These are phyloP conservation scores for Eragrostis curvula DNA, from an alignment of 176 grass and related monocot species.

Conservation along the genomic window DNA sequence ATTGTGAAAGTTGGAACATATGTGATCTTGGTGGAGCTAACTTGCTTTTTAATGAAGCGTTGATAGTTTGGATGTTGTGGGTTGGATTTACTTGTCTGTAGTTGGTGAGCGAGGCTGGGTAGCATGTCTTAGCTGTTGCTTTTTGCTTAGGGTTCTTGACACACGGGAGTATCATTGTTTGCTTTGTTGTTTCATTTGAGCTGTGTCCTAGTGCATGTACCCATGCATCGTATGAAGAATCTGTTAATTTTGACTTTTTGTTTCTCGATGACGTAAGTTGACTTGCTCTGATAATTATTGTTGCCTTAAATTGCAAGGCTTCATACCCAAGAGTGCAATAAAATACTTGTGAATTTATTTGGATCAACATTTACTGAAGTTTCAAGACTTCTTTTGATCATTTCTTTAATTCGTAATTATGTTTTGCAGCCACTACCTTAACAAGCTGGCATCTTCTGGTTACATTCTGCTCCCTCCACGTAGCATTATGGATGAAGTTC, in stretches of 20 bases:
- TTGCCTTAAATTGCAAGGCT: not conserved
- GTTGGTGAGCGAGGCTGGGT: conserved; percentile 12
- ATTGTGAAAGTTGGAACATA: conserved; percentile 8
- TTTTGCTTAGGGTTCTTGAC: conserved; percentile 38
- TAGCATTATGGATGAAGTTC: conserved; percentile 89
- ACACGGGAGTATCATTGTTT: conserved; percentile 25
- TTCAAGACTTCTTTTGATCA: not conserved
- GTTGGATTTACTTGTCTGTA: conserved; percentile 19
- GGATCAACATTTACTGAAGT: not conserved
- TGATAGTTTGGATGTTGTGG: not conserved
- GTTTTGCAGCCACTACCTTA: conserved; percentile 94
- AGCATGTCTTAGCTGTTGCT: conserved; percentile 38
- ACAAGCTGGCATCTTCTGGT: conserved; percentile 99
- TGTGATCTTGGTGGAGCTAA: conserved; percentile 9
- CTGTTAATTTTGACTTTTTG: not conserved
- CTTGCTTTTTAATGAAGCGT: conserved; percentile 13
- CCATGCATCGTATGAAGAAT: not conserved
- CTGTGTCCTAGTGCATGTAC: conserved; percentile 8
- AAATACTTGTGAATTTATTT: not conserved
- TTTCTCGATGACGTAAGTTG: conserved; percentile 1
- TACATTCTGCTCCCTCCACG: conserved; percentile 97
- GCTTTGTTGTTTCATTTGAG: conserved; percentile 10
- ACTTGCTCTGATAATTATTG: not conserved
- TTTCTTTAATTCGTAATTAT: conserved; percentile 11
- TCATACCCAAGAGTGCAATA: not conserved